phyloP scores from a whole-genome alignment of 257 asterid species.

The Lavandula angustifolia region DNA sequence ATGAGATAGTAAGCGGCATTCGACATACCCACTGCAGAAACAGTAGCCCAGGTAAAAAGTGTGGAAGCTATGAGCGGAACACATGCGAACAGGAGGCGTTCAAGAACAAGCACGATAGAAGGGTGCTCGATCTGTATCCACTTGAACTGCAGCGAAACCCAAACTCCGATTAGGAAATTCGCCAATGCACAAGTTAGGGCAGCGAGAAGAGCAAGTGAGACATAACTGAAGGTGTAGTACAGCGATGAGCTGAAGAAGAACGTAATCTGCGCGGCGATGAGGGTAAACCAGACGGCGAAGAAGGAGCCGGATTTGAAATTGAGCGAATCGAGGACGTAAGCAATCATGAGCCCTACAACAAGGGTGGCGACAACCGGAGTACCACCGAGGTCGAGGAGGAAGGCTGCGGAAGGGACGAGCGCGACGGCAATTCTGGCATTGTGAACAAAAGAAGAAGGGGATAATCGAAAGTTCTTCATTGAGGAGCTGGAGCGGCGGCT shows the following conservation, averaged over 20 bases:
- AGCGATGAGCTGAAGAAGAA: conserved; percentile 80
- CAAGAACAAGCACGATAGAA: conserved; percentile 80
- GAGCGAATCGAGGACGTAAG: conserved; percentile 89
- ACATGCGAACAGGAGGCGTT: conserved; percentile 82
- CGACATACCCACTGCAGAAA: conserved; percentile 82
- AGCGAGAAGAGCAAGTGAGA: conserved; percentile 61
- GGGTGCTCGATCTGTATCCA: conserved; percentile 97
- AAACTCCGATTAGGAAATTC: conserved; percentile 84
- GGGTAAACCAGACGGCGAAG: conserved; percentile 87
- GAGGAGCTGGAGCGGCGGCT: conserved; percentile 47
- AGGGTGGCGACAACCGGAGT: conserved; percentile 83
- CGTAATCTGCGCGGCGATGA: conserved; percentile 73
- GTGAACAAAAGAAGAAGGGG: conserved; percentile 68
- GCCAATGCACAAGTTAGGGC: conserved; percentile 67
- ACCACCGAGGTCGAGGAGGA: conserved; percentile 97
- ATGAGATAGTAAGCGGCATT: conserved; percentile 88
- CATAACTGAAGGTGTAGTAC: conserved; percentile 52
- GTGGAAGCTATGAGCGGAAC: conserved; percentile 70
- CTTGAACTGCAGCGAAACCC: conserved; percentile 96
- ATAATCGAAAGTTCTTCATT: conserved; percentile 58
- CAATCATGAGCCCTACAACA: conserved; percentile 78
- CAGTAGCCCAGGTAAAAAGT: conserved; percentile 94
- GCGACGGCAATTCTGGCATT: conserved; percentile 79
- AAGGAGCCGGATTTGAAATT: conserved; percentile 85
- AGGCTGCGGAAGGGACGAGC: conserved; percentile 78